Conservation (phyloP, 805 yeast species). For the Yarrowia yakushimensis region DNA sequence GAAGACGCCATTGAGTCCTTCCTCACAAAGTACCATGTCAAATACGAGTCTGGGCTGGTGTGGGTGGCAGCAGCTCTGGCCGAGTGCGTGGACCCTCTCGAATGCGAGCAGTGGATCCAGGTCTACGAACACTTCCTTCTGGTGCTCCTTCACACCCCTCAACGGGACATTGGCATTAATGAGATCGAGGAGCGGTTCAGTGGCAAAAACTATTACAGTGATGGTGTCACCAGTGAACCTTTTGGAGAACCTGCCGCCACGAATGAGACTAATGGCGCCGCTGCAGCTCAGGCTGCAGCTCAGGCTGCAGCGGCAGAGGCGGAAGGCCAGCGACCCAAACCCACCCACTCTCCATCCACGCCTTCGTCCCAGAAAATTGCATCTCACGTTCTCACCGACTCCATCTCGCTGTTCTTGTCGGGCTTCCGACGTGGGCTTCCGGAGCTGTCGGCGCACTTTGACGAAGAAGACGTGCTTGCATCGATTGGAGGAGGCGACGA, state of each 20-base stretch:
- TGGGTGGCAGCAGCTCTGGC: slow-evolving; percentile 88
- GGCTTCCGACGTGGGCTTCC: slow-evolving; percentile 63
- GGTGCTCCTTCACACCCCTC: slow-evolving; percentile 12
- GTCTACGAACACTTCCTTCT: slow-evolving; percentile 14
- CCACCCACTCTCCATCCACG: slow-evolving; percentile 34
- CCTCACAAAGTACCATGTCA: slow-evolving; percentile 75
- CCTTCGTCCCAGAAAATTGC: slow-evolving; percentile 33
- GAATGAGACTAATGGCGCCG: slow-evolving; percentile 35
- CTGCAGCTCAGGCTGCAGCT: background rate
- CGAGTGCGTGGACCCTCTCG: slow-evolving; percentile 77
- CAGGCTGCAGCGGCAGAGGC: slow-evolving; percentile 29
- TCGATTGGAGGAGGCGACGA: slow-evolving; percentile 63
- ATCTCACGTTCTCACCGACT: slow-evolving; percentile 50
- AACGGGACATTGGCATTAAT: slow-evolving; percentile 21
- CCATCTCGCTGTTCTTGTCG: slow-evolving; percentile 64
- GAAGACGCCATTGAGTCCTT: slow-evolving; percentile 63
- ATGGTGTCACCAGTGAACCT: slow-evolving; percentile 2
- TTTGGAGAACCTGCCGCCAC: slow-evolving; percentile 22
- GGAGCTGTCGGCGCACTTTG: slow-evolving; percentile 68
- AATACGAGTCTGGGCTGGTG: slow-evolving; percentile 75
- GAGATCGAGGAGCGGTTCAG: slow-evolving; percentile 17
- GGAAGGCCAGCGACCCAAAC: background rate
- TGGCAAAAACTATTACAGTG: slow-evolving; percentile 14
- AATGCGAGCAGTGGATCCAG: slow-evolving; percentile 15
- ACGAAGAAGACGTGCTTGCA: slow-evolving; percentile 73